Conservation (phyloP, 148 eudicot species). For the Chenopodium berlandieri region DNA sequence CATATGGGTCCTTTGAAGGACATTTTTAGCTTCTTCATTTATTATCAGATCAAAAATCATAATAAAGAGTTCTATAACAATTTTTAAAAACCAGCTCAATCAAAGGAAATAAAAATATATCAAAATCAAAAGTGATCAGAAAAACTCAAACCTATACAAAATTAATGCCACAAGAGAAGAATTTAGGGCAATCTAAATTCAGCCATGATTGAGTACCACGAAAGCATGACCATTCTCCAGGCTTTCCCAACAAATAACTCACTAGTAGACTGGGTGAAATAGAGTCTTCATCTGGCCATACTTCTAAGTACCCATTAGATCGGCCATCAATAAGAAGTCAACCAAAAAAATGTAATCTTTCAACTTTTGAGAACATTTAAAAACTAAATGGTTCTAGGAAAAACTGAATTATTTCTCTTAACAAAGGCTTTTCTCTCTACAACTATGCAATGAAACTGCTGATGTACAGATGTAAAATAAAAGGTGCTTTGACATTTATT, state of each 20-base stretch:
- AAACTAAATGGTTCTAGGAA: background rate
- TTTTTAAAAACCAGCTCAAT: too few species aligned
- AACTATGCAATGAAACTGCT: background rate
- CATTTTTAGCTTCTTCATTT: too few species aligned
- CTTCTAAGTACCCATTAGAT: background rate
- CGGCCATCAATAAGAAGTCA: background rate
- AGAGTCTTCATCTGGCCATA: background rate
- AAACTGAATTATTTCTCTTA: too few species aligned
- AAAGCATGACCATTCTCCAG: background rate
- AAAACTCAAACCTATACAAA: background rate
- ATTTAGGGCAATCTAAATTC: background rate
- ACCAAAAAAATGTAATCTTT: background rate
- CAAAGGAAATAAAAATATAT: too few species aligned
- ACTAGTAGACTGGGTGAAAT: constrained; percentile 14
- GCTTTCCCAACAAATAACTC: background rate
- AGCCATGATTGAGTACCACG: background rate
- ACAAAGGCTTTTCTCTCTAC: background rate
- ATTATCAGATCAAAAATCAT: too few species aligned
- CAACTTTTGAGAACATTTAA: background rate
- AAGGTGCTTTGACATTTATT: background rate
- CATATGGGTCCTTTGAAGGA: too few species aligned
- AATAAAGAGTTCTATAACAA: too few species aligned
- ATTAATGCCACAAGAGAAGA: too few species aligned
- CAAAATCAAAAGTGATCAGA: background rate
- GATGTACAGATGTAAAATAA: background rate